Evolutionary conservation across 1,284 basidiomycete genomes (phyloP).

Genomic region (Cerrena zonata): DNA sequence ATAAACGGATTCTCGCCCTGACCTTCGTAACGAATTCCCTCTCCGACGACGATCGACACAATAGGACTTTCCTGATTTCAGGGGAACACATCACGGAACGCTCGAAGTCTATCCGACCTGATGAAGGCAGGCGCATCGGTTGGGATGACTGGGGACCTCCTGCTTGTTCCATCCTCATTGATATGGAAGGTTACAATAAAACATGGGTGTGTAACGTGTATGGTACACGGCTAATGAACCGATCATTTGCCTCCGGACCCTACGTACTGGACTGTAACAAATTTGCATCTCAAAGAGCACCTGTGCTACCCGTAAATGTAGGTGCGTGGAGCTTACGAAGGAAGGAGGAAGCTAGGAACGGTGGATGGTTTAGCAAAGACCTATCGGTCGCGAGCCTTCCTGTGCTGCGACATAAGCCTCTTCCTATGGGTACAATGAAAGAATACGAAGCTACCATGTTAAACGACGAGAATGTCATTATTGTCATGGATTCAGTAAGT

Average conservation of each 20-base stretch:
- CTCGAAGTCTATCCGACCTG: background rate
- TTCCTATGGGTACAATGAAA: too few species aligned
- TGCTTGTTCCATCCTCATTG: conserved; percentile 39
- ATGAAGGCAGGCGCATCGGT: conserved; percentile 21
- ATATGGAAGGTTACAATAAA: conserved; percentile 29
- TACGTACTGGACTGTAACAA: conserved; percentile 48
- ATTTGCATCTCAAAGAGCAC: conserved; percentile 30
- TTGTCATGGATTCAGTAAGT: too few species aligned
- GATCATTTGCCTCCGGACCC: conserved; percentile 7
- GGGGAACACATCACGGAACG: background rate
- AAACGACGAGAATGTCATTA: too few species aligned
- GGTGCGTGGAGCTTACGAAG: too few species aligned
- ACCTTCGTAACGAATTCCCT: conserved; percentile 39
- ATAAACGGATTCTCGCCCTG: conserved; percentile 44
- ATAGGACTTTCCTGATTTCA: background rate
- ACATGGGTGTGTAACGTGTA: conserved; percentile 58
- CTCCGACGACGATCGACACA: background rate
- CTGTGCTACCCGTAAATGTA: too few species aligned
- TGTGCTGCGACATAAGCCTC: too few species aligned
- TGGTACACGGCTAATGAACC: conserved; percentile 33
- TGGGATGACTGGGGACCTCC: conserved; percentile 52
- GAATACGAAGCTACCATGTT: too few species aligned
- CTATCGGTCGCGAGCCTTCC: too few species aligned
- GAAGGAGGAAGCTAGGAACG: too few species aligned
- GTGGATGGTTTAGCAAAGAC: too few species aligned